A percentile compares a stretch with the other conserved stretches of the same genome.
Evolutionary conservation across 2,329 filamentous ascomycete genomes (phyloP).

Genomic region (Aspergillus flavus): DNA sequence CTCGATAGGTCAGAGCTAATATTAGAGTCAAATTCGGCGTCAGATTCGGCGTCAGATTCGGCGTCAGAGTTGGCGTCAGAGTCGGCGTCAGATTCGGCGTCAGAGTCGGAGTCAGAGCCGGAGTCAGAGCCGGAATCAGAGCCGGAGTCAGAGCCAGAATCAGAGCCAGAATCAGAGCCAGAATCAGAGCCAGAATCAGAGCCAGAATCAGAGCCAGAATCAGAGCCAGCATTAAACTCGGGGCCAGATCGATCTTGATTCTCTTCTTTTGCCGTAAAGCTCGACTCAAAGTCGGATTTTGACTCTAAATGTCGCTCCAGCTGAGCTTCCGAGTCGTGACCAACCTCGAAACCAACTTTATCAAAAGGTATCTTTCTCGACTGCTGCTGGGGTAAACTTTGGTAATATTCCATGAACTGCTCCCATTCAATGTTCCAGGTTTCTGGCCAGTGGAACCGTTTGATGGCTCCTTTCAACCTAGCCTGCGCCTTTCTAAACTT

Average conservation of each 20-base stretch:
- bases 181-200: no score
- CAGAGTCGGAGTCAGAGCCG: neutral
- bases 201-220: no score
- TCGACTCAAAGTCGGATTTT: neutral
- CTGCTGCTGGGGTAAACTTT: neutral
- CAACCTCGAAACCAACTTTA: neutral
- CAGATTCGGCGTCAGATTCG: no score
- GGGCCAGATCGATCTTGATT: neutral
- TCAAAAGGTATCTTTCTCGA: neutral
- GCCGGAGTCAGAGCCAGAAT: no score
- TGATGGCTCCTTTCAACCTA: neutral
- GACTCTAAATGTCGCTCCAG: neutral
- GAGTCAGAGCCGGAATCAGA: no score
- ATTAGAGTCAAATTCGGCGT: neutral
- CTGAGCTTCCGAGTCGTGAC: neutral
- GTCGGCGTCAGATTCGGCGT: neutral
- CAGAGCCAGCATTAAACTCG: neutral
- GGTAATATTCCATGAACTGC: slow-evolving; percentile 12
- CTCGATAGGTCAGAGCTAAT: neutral
- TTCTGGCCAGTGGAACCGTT: slow-evolving; percentile 6
- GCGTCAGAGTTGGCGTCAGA: no score
- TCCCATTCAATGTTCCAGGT: slow-evolving; percentile 14
- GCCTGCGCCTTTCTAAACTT: neutral
- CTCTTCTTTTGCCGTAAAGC: neutral
- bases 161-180: no score